These are phyloP conservation scores for Paecilomyces sp. DNA, from an alignment of 2,329 filamentous ascomycete species.

Conservation along the genomic window DNA sequence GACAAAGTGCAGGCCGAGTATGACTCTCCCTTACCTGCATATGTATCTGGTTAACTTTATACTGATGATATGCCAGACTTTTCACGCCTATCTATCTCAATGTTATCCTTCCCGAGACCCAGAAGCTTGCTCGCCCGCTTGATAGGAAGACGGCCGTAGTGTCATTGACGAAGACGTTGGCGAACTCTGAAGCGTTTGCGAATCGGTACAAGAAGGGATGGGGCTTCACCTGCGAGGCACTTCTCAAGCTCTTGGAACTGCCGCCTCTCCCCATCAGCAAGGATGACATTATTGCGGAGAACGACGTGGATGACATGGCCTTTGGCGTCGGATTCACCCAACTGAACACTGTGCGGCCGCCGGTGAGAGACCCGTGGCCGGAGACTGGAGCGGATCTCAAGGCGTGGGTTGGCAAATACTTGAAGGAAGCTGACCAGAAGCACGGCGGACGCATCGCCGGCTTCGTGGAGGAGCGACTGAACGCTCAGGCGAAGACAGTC, in stretches of 20 bases:
- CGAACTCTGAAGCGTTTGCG: slow-evolving; percentile 77
- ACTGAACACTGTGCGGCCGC: slow-evolving; percentile 79
- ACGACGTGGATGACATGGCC: slow-evolving; percentile 88
- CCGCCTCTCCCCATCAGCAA: slow-evolving; percentile 66
- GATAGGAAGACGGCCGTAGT: slow-evolving; percentile 93
- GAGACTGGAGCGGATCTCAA: slow-evolving; percentile 73
- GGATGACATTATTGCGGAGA: slow-evolving; percentile 73
- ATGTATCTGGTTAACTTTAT: neutral
- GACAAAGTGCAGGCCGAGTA: slow-evolving; percentile 68
- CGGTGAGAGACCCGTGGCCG: slow-evolving; percentile 72
- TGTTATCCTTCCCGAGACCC: slow-evolving; percentile 81
- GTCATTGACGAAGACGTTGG: slow-evolving; percentile 85
- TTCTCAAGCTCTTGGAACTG: slow-evolving; percentile 83
- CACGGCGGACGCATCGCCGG: slow-evolving; percentile 62
- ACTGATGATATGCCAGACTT: slow-evolving; percentile 39
- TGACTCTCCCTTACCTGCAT: slow-evolving; percentile 14
- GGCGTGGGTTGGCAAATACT: slow-evolving; percentile 72
- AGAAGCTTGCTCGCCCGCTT: slow-evolving; percentile 76
- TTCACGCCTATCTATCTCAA: slow-evolving; percentile 80
- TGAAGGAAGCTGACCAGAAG: slow-evolving; percentile 69
- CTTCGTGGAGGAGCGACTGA: slow-evolving; percentile 66
- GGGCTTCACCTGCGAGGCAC: slow-evolving; percentile 80
- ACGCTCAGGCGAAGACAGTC: slow-evolving; percentile 48
- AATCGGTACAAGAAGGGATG: slow-evolving; percentile 81
- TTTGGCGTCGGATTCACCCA: slow-evolving; percentile 94